Conservation (phyloP, 2,329 filamentous ascomycete species). For the Trichoderma polysporum region DNA sequence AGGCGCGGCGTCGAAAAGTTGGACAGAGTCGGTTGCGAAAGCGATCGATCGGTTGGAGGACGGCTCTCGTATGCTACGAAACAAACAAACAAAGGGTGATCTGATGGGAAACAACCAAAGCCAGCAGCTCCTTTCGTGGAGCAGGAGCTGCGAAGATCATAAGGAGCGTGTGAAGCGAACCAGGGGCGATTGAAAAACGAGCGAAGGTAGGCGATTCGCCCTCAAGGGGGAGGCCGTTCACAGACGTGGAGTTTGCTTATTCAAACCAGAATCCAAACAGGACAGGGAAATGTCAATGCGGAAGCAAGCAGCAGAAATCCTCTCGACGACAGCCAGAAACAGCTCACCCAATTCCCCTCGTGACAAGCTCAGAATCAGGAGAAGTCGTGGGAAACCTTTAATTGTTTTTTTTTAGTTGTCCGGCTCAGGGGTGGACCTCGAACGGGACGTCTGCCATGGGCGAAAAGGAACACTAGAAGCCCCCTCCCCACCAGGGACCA, state of each 20-base stretch:
- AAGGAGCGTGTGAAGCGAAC: constrained; percentile 32
- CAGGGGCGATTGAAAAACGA: constrained; percentile 35
- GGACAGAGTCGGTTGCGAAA: background rate
- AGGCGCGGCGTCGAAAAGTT: background rate
- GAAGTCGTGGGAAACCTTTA: constrained; percentile 23
- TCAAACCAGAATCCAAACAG: background rate
- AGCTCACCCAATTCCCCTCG: constrained; percentile 19
- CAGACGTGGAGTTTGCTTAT: constrained; percentile 3
- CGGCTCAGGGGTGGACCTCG: constrained; percentile 29
- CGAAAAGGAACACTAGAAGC: background rate
- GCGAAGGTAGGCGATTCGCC: constrained; percentile 33
- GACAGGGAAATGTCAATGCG: background rate
- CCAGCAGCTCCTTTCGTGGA: constrained; percentile 24
- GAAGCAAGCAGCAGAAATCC: background rate
- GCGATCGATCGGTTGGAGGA: constrained; percentile 12
- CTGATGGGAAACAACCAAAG: constrained; percentile 1
- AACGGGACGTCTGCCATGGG: constrained; percentile 20
- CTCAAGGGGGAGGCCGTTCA: constrained; percentile 24
- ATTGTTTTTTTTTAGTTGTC: constrained; percentile 27
- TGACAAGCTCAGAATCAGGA: constrained; percentile 17
- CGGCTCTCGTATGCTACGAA: constrained; percentile 18
- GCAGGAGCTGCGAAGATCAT: constrained; percentile 21
- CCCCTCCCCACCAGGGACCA: constrained; percentile 7
- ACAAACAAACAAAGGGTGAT: background rate
- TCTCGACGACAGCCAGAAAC: constrained; percentile 11